phyloP scores from a whole-genome alignment of 371 early-diverging fungal species.

The Synchytrium microbalum region DNA sequence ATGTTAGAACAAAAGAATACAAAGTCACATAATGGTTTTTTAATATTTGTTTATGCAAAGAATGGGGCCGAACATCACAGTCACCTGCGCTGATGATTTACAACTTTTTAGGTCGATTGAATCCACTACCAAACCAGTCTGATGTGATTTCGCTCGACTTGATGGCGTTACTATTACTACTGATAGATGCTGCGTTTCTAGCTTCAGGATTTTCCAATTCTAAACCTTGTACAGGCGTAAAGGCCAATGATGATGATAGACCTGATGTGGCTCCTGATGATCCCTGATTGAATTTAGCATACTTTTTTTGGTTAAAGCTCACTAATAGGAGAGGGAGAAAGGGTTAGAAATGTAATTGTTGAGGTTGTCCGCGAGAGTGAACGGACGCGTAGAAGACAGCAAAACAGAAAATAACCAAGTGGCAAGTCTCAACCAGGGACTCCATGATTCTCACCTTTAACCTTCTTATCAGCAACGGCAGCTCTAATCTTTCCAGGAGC shows the following conservation, averaged over 20 bases:
- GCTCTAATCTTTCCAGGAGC: conserved; percentile 66
- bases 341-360: too few relatives aligned
- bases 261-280: conserved; percentile 57
- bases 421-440: too few relatives aligned
- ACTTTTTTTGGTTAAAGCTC: conserved; percentile 14
- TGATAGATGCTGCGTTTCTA: background rate
- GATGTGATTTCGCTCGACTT: background rate
- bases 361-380: too few relatives aligned
- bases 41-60: too few relatives aligned
- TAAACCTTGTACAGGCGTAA: conserved; percentile 94
- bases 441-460: conserved; percentile 65
- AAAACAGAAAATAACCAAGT: too few relatives aligned
- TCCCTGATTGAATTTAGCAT: conserved; percentile 23
- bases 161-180: background rate
- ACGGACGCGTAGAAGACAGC: too few relatives aligned
- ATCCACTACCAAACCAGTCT: background rate
- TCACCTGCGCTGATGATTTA: too few relatives aligned
- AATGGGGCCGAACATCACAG: too few relatives aligned
- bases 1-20: too few relatives aligned
- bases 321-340: conserved; percentile 37
- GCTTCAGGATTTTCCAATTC: conserved; percentile 82
- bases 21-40: too few relatives aligned
- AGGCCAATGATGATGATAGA: conserved; percentile 81
- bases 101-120: too few relatives aligned
- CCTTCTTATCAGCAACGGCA: conserved; percentile 48